Conservation (phyloP, 345 rosid genomes). For the Passiflora organensis region DNA sequence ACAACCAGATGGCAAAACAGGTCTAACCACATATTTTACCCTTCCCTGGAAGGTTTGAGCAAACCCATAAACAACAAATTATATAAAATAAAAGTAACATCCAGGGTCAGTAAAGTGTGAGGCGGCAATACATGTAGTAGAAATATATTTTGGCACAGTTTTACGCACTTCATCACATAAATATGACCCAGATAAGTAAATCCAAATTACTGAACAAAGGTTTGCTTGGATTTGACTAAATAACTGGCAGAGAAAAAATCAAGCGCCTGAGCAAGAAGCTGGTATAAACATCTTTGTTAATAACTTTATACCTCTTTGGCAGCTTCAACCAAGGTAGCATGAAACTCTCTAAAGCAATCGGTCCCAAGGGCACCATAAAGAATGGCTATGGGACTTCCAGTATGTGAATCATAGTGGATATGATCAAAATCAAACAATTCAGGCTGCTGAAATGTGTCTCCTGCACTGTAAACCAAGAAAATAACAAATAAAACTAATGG, state of each 20-base stretch:
- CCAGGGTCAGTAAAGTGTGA: not conserved
- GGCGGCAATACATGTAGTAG: no score
- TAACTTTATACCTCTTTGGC: slow-evolving; percentile 55
- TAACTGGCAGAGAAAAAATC: not conserved
- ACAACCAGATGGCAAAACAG: slow-evolving; percentile 87
- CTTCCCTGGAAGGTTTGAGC: slow-evolving; percentile 53
- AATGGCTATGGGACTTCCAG: slow-evolving; percentile 59
- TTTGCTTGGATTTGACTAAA: not conserved
- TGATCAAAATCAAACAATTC: slow-evolving; percentile 88
- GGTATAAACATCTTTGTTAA: not conserved
- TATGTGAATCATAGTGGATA: slow-evolving; percentile 54
- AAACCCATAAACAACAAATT: slow-evolving; percentile 20
- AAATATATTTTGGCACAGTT: no score
- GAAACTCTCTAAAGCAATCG: slow-evolving; percentile 74
- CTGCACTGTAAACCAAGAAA: slow-evolving; percentile 41
- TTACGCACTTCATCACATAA: no score
- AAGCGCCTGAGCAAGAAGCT: not conserved
- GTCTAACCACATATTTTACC: slow-evolving; percentile 83
- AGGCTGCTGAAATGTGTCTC: slow-evolving; percentile 63
- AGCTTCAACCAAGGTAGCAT: slow-evolving; percentile 55
- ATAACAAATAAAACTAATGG: slow-evolving; percentile 8
- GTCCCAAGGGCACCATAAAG: slow-evolving; percentile 94
- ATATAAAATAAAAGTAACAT: not conserved
- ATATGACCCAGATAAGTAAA: no score
- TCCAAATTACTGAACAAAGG: no score